Evolutionary conservation across 192 early-diverging fungal species (phyloP), one percentile per base, ranked within the genome.

Genomic region (Backusella australiensis): DNA sequence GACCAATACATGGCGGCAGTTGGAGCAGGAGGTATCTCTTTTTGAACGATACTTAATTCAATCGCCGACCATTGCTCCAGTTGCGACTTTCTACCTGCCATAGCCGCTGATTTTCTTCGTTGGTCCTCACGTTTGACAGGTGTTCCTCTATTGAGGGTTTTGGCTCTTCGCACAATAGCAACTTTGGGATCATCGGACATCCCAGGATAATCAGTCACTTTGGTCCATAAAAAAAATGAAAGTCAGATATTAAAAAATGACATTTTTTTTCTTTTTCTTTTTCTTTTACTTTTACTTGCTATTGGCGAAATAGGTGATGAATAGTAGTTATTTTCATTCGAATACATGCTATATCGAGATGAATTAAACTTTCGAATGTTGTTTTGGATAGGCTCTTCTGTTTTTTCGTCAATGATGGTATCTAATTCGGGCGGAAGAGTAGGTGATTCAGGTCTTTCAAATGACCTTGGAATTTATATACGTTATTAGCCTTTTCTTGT

Each of bases 1-100:
- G 89, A 88, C 93, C 93, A 94, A 83, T 94, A 92, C 93, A 94
- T 94, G 0, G 90, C 89, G 6, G 93, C 91, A 4, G 91, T 90
- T 9, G 93, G 93, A 32, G 93, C 92, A n/a, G 89, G 88, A 15
- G 84, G 78, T 34, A 65, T 23, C 6, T 69, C 72, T 19, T 69
- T 68, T 19, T 72, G 42, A 14, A 35, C 63, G 19, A 75, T 63
- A 34, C 39, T 69, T 21, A 76, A 46, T 71, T 71, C 69, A 63
- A 69, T 76, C 12, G 75, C 75, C 56, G 56, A 29, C 56, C 56
- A 63, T 63, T 29, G 56, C 12, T 63, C 56, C 3, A 63, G 23
- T 26, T 12, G 26, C 12, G 56, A 29, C 19, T 49, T 49, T 49
- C 46, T 49, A 49, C 46, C 46, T n/a, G 19, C 19, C 46, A 49